Evolutionary conservation across 1,284 basidiomycete genomes (phyloP).

Genomic region (Ceratobasidium sp.): DNA sequence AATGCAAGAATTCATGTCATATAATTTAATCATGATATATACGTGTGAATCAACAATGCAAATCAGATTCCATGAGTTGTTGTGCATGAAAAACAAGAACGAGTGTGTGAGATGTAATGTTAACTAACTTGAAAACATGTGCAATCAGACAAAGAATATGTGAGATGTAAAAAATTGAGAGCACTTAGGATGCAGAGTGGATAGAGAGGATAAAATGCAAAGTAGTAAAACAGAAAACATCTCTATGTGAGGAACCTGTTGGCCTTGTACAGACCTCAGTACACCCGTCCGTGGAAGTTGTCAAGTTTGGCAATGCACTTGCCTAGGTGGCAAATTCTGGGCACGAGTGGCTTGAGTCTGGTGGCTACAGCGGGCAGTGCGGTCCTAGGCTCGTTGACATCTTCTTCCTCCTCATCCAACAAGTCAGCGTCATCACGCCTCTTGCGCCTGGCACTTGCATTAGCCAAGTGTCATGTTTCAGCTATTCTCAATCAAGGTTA

Average conservation of each 20-base stretch:
- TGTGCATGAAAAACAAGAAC: neutral
- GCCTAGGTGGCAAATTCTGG: slow-evolving; percentile 72
- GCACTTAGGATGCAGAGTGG: no score
- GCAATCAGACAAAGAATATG: slow-evolving; percentile 6
- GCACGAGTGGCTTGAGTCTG: slow-evolving; percentile 74
- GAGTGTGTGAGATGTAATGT: neutral
- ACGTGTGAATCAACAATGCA: slow-evolving; percentile 16
- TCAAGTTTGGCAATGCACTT: slow-evolving; percentile 76
- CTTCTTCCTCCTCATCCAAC: slow-evolving; percentile 31
- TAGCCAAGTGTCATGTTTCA: no score
- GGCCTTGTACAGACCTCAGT: slow-evolving; percentile 76
- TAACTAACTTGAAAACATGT: neutral
- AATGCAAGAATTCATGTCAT: slow-evolving; percentile 18
- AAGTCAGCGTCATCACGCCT: neutral
- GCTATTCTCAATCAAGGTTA: no score
- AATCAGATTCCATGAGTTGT: slow-evolving; percentile 12
- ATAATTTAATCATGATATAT: slow-evolving; percentile 24
- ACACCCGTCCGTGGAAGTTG: slow-evolving; percentile 76
- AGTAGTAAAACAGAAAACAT: neutral
- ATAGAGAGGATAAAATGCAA: neutral
- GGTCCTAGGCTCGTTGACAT: slow-evolving; percentile 37
- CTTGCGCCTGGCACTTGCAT: no score
- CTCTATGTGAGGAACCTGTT: slow-evolving; percentile 61
- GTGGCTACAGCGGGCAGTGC: slow-evolving; percentile 55
- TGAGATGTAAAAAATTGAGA: neutral